Base-by-base conservation (phyloP, 2,329 filamentous ascomycete species). In the Penicillium sp. region DNA sequence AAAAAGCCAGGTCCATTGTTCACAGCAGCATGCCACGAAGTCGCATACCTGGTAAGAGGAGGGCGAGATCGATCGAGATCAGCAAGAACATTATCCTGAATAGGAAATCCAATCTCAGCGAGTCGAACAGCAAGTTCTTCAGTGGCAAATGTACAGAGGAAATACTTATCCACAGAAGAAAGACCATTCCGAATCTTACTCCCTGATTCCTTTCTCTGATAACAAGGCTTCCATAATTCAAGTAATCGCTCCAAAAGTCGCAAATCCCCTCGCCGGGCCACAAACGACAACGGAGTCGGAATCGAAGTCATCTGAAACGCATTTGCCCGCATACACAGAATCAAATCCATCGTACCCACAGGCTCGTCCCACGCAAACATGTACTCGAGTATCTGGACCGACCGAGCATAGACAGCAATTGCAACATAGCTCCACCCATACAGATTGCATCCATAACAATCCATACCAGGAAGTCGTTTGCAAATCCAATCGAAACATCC, bases 401-500 rank as follows among this genome's bases (percentile, higher is more conserved):
- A 56, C 4, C 41, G 23, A 6, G 35, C 37, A 12, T 18, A 29
- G 2, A 49, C 12, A 14, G 56, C 56, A 15, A 63, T 47, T 40
- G 59, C 31, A 11, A 54, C 25, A 31, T 57, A 62, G 6, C 41
- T 48, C 62, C 61, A 62, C 14, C 61, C 61, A 7, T 29, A 29
- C 29, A 56, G 27, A 25, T 64, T 65, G 27, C 49, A 56, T 20
- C 54, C 50, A 41, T 26, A 29, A 11, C 35, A 27, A 23, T 40
- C 8, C 4, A 45, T 11, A 3, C 31, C 22, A 8, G 33, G 49
- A 33, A 45, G 15, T 27, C 11, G 29, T 11, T 15, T 31, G 6
- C 55, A 42, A 4, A 62, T 45, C 14, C 45, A 49, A 1, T 58
- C 43, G 18, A 58, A 61, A 33, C 62, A 65, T 1, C 50, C 42